Percentiles rank a stretch among this genome's conserved stretches.
These are phyloP conservation scores for Neocucurbitaria cava DNA, from an alignment of 2,329 filamentous ascomycete species.

Conservation along the genomic window DNA sequence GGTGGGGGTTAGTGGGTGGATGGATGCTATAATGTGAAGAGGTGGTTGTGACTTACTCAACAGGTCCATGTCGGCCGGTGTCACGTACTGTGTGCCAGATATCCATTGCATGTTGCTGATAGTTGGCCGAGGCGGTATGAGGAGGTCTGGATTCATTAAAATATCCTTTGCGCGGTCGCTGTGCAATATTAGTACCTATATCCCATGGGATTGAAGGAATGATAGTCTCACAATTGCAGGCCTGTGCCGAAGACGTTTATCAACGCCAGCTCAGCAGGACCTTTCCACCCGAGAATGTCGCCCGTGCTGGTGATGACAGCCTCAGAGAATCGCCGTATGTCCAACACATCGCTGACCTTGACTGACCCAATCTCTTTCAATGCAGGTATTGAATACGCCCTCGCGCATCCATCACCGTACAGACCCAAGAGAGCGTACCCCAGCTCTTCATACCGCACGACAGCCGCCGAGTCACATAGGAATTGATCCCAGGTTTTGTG, in stretches of 20 bases:
- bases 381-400: slow-evolving; percentile 85
- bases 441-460: slow-evolving; percentile 76
- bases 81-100: slow-evolving; percentile 89
- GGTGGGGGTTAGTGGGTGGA: slow-evolving; percentile 6
- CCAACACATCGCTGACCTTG: slow-evolving; percentile 70
- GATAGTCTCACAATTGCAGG: slow-evolving; percentile 62
- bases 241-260: slow-evolving; percentile 86
- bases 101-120: slow-evolving; percentile 98
- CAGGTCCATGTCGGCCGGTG: slow-evolving; percentile 84
- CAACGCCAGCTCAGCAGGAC: slow-evolving; percentile 83
- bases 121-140: slow-evolving; percentile 81
- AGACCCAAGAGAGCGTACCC: slow-evolving; percentile 82
- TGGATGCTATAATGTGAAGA: too few species aligned
- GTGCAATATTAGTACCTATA: slow-evolving; percentile 11
- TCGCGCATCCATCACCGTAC: slow-evolving; percentile 80
- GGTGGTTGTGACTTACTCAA: slow-evolving; percentile 60
- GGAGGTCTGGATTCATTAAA: slow-evolving; percentile 77
- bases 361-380: slow-evolving; percentile 81
- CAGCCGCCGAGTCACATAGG: slow-evolving; percentile 79
- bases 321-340: slow-evolving; percentile 73
- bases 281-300: slow-evolving; percentile 85
- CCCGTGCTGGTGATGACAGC: slow-evolving; percentile 78
- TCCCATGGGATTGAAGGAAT: not conserved
- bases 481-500: slow-evolving; percentile 86
- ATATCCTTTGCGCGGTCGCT: slow-evolving; percentile 68